A percentile compares a stretch with the other conserved stretches of the same genome.
Conservation (phyloP, 371 early-diverging fungal species). For the Coemansia sp. region DNA sequence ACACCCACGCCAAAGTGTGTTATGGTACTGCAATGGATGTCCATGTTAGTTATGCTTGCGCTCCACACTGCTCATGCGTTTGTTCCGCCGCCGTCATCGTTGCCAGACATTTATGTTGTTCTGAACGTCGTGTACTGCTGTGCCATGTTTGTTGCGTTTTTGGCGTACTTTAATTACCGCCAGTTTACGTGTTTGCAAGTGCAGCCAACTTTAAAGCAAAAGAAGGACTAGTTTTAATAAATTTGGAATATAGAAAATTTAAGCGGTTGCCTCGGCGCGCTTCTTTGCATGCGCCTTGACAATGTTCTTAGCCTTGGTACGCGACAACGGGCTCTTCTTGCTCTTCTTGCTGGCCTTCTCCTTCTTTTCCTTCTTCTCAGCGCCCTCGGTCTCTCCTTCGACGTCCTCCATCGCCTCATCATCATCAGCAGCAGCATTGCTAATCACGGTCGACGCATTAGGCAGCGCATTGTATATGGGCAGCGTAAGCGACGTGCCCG, state of each 20-base stretch:
- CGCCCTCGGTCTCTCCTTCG: background rate
- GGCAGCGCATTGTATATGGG: constrained; percentile 64
- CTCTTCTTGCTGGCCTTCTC: constrained; percentile 17
- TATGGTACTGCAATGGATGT: constrained; percentile 47
- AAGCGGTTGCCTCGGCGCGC: constrained; percentile 1
- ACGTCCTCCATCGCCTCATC: constrained; percentile 2
- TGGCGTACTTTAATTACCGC: constrained; percentile 65
- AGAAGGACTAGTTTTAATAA: constrained; percentile 12
- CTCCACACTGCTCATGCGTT: constrained; percentile 63
- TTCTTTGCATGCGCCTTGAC: constrained; percentile 18
- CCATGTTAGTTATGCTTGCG: constrained; percentile 54
- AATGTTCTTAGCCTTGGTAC: constrained; percentile 5
- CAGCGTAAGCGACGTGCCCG: constrained; percentile 71
- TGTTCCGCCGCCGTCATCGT: constrained; percentile 63
- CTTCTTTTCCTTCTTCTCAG: constrained; percentile 11
- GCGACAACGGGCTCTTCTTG: constrained; percentile 38
- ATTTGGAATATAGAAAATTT: background rate
- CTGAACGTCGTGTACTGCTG: constrained; percentile 72
- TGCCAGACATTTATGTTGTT: constrained; percentile 81
- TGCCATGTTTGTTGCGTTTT: constrained; percentile 61
- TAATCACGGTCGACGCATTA: constrained; percentile 10
- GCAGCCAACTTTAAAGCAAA: constrained; percentile 21
- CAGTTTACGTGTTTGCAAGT: constrained; percentile 25
- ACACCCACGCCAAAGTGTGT: constrained; percentile 20
- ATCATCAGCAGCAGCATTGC: background rate